phyloP scores from a whole-genome alignment of 1,139 yeast species.

The Geotrichum bryndzae region DNA sequence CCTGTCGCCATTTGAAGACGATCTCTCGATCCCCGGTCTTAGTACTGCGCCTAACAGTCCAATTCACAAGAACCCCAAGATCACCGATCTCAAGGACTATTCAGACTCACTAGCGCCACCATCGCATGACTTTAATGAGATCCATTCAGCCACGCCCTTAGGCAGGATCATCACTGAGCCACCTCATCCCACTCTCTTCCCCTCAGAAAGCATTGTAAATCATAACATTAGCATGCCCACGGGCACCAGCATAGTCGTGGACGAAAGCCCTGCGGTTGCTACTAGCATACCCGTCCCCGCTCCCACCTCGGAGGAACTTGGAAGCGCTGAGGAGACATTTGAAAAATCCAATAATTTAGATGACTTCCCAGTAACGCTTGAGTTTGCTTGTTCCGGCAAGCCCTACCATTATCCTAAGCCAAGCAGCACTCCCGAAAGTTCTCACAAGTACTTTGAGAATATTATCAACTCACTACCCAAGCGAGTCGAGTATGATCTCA shows the following conservation, averaged over 20 bases:
- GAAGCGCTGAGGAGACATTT: not conserved
- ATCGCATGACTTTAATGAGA: slow-evolving; percentile 8
- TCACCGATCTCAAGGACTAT: not conserved
- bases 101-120: not conserved
- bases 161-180: slow-evolving; percentile 11
- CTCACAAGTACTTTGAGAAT: slow-evolving; percentile 3
- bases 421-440: not conserved
- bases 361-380: slow-evolving; percentile 1
- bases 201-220: not conserved
- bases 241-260: not conserved
- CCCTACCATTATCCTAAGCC: slow-evolving; percentile 10
- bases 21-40: not conserved
- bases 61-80: not conserved
- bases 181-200: not conserved
- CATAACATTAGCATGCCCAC: not conserved
- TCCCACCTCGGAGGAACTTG: not conserved
- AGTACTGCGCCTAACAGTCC: not conserved
- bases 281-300: not conserved
- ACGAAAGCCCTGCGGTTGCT: not conserved
- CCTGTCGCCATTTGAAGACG: not conserved
- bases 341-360: not conserved
- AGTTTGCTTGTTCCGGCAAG: slow-evolving; percentile 13
- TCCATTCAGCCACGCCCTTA: slow-evolving; percentile 13
- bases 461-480: slow-evolving; percentile 7
- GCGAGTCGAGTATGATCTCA: not conserved